Conservation (phyloP, 306 rosid species). For the Argentina anserina region DNA sequence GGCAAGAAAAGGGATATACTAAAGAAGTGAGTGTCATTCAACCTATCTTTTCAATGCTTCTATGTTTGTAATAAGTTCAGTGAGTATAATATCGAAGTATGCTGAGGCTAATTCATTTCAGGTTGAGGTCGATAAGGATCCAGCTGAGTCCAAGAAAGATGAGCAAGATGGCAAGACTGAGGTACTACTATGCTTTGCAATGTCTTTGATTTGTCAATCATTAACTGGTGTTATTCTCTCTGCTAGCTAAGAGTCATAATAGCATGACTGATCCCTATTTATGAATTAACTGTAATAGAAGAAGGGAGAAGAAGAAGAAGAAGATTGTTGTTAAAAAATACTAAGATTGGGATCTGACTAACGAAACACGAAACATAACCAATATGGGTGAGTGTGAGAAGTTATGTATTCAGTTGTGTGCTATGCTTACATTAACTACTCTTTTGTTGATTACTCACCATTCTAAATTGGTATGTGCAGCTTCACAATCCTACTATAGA, state of each 20-base stretch:
- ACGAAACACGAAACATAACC: constrained; percentile 98
- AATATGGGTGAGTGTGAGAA: constrained; percentile 65
- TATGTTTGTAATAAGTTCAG: background rate
- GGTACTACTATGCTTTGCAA: constrained; percentile 40
- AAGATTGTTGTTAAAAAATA: constrained; percentile 85
- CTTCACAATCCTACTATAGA: constrained; percentile 83
- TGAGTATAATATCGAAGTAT: background rate
- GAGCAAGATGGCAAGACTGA: constrained; percentile 64
- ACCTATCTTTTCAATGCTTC: constrained; percentile 4
- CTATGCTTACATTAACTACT: background rate
- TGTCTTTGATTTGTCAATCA: background rate
- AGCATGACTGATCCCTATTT: background rate
- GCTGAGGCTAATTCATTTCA: constrained; percentile 22
- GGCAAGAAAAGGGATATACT: constrained; percentile 93
- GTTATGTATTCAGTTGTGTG: constrained; percentile 8
- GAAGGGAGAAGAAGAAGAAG: constrained; percentile 86
- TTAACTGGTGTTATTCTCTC: background rate
- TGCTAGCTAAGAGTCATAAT: background rate
- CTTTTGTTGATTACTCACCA: constrained; percentile 8
- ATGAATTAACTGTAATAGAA: constrained; percentile 46
- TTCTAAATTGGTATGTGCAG: constrained; percentile 43
- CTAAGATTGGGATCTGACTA: constrained; percentile 96
- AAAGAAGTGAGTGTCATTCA: constrained; percentile 53
- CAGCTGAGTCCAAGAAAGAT: constrained; percentile 60
- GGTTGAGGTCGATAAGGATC: constrained; percentile 93